phyloP scores from a whole-genome alignment of 805 yeast genomes.

The Teunomyces barrocoloradensis region DNA sequence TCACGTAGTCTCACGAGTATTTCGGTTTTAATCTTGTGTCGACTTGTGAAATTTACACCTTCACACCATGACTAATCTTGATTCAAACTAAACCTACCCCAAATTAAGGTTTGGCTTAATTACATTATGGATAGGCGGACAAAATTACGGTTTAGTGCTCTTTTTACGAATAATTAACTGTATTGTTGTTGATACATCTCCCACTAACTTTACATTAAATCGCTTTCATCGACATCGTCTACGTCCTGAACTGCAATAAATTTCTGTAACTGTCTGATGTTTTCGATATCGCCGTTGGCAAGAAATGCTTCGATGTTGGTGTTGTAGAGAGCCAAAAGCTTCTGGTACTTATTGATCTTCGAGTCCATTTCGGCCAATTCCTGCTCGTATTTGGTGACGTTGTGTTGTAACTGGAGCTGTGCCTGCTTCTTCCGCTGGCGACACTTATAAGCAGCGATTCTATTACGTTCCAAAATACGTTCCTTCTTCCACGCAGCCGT shows the following conservation, averaged over 20 bases:
- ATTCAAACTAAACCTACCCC: neutral
- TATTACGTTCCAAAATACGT: conserved; percentile 56
- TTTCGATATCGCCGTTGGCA: conserved; percentile 8
- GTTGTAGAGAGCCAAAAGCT: conserved; percentile 9
- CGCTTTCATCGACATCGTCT: conserved; percentile 2
- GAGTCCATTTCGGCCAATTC: conserved; percentile 36
- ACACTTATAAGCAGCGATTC: conserved; percentile 70
- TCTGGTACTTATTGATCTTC: conserved; percentile 21
- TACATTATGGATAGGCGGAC: neutral
- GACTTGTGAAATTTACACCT: neutral
- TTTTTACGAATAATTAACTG: neutral
- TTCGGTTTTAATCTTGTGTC: neutral
- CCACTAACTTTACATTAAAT: neutral
- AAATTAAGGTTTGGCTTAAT: neutral
- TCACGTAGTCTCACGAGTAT: neutral
- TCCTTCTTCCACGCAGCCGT: conserved; percentile 68
- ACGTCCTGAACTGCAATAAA: neutral
- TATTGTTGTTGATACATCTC: neutral
- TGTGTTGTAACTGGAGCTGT: conserved; percentile 63
- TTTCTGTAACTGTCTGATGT: conserved; percentile 7
- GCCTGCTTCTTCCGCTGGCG: conserved; percentile 67
- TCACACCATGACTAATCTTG: neutral
- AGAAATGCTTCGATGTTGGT: conserved; percentile 9
- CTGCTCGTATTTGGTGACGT: conserved; percentile 46
- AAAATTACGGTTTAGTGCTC: neutral